These are phyloP conservation scores for Euptelea pleiosperma DNA, from an alignment of 164 flowering plant species.

Conservation along the genomic window DNA sequence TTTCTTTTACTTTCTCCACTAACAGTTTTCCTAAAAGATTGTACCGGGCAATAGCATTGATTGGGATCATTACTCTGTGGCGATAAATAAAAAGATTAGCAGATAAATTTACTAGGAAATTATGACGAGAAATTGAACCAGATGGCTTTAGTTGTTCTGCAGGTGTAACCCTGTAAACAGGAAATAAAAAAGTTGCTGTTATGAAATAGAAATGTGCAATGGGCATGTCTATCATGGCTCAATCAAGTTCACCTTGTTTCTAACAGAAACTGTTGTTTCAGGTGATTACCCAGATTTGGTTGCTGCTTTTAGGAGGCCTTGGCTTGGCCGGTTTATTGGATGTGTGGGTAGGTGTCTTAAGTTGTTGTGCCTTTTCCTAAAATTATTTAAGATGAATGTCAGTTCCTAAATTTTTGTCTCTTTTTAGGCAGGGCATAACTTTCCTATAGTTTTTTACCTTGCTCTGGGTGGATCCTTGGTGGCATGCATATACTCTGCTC, in stretches of 20 bases:
- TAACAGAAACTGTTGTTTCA: constrained; percentile 22
- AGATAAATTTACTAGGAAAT: background rate
- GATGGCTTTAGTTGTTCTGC: background rate
- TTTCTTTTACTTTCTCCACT: too few species aligned
- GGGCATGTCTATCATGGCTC: background rate
- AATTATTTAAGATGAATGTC: background rate
- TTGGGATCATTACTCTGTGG: background rate
- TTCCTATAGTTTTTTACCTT: constrained; percentile 74
- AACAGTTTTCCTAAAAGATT: too few species aligned
- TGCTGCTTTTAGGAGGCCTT: constrained; percentile 85
- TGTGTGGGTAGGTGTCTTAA: constrained; percentile 66
- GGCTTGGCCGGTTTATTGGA: constrained; percentile 75
- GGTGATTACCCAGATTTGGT: constrained; percentile 91
- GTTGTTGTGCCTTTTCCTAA: background rate
- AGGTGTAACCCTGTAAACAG: background rate
- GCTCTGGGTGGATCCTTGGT: constrained; percentile 91
- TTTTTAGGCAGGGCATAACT: constrained; percentile 81
- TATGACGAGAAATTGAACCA: too few species aligned
- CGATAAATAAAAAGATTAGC: background rate
- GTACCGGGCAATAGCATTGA: too few species aligned
- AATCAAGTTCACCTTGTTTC: background rate
- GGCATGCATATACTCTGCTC: constrained; percentile 93
- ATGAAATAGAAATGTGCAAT: background rate
- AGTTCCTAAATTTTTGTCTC: constrained; percentile 14
- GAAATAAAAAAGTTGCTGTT: background rate